Evolutionary conservation across 306 rosid species (phyloP), one percentile per base, ranked within the genome.

Genomic region (Phaseolus lunatus): DNA sequence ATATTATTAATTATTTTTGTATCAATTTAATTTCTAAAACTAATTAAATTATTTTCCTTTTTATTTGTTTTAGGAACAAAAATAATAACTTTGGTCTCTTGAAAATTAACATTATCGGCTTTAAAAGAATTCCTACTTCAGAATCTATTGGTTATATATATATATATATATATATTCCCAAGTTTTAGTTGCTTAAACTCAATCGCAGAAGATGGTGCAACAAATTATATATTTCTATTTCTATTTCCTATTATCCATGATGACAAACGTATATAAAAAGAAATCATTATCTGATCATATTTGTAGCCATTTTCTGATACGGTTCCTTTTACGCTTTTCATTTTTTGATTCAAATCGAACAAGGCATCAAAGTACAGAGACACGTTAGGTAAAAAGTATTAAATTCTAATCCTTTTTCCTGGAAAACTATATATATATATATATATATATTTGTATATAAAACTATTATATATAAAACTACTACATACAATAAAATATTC

Each of bases 351-450:
- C 33, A 67, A 27, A 74, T 53, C 31, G 67, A 59, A 39, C 5
- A 9, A 26, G 53, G 26, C 24, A 24, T 67, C 56, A 29, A 67
- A 24, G 15, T 44, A 67, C 54, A 41, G 5, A 67, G 54, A 67
- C 33, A 24, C 59, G 11, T 27, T 69, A 9, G 74, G 59, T 47
- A 27, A 69, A 48, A 69, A 68, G 58, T 15, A 43, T 4, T 44
- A 57, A 19, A 18, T 48, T 44, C 52, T 29, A n/a, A 27, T 19
- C 13, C n/a, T 56, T 57, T 4, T 49, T 68, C 66, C 57, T 57
- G 75, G 50, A 39, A 39, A 39, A 33, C 39, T 33, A 33, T 7
- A 33, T 5, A 31, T 31, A 5, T 31, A 31, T 24, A 24, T 24
- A 24, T 24, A 24, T 24, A 24, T 24, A 31, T 31, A 31, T 31